Evolutionary conservation across 2,329 filamentous ascomycete genomes (phyloP), one percentile per base, ranked within the genome.

Genomic region (Nigrospora sphaerica): DNA sequence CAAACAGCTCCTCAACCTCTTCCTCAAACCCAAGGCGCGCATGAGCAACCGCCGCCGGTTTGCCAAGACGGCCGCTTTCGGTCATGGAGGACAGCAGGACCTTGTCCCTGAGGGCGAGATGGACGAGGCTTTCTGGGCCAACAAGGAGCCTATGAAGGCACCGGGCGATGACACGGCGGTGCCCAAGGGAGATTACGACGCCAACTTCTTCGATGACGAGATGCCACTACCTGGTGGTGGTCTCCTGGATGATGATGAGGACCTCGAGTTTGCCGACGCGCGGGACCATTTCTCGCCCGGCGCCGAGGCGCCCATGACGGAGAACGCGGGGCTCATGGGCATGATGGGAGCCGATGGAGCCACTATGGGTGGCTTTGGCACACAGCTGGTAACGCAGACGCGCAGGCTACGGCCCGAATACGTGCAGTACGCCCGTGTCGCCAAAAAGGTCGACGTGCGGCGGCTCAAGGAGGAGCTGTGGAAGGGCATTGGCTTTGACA

Each of bases 41-140:
- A 79, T 96, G 66, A 83, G 86, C 39, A 80, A 82, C 47, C 78
- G 83, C 41, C 82, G 77, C 39, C 71, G 73, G 5, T 72, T 78
- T 40, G 70, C 71, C 32, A 62, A 64, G 43, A 49, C 51, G 32
- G 69, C 69, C 16, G 64, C 62, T 19, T 71, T 73, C 45, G 69
- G 70, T 34, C 65, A 68, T 39, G 52, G 49, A 32, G 65, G 56
- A 45, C 67, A 71, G 28, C 70, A 74, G 18, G 72, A 77, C 45
- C 75, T 78, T 33, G 69, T 80, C 10, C 78, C 77, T 1, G 80
- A 84, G 49, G 86, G 83, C 36, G 88, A 95, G 49, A 88, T 96
- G 73, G 89, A 97, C 60, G 92, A 96, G 67, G 91, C 87, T 17
- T 97, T 95, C 70, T 98, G 93, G 90, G 93, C 93, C 6, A 82